Evolutionary conservation across 106 monocot genomes (phyloP).

Genomic region (Allium cepa): DNA sequence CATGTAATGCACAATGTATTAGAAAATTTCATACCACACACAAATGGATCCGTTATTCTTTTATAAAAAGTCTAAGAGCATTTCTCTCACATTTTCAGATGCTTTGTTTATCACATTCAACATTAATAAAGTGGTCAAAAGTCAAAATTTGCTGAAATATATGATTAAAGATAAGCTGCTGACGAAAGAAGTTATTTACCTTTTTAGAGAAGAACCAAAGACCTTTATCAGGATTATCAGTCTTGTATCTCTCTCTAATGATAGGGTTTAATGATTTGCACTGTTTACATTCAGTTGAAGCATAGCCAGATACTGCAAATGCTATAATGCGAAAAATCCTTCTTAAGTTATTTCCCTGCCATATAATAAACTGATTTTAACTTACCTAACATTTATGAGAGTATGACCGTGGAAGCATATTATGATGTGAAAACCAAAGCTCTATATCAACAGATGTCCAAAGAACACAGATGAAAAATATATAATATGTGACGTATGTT

Average conservation of each 20-base stretch:
- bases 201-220: slow-evolving; percentile 96
- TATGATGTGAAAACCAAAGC: too few species aligned
- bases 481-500: too few species aligned
- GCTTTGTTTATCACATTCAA: background rate
- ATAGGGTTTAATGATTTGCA: slow-evolving; percentile 98
- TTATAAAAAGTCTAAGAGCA: background rate
- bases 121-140: background rate
- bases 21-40: too few species aligned
- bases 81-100: background rate
- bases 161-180: background rate
- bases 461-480: too few species aligned
- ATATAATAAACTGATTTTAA: too few species aligned
- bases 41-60: too few species aligned
- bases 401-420: too few species aligned
- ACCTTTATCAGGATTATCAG: slow-evolving; percentile 97
- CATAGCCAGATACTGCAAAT: slow-evolving; percentile 95
- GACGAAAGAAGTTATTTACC: slow-evolving; percentile 21
- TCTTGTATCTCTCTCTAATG: slow-evolving; percentile 94
- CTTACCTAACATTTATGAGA: too few species aligned
- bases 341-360: slow-evolving; percentile 89
- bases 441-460: too few species aligned
- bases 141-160: background rate
- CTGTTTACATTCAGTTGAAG: slow-evolving; percentile 94
- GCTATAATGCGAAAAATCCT: slow-evolving; percentile 86
- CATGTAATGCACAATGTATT: too few species aligned